These are phyloP conservation scores for Aspergillus melleus DNA, from an alignment of 2,329 filamentous ascomycete species.

Conservation along the genomic window DNA sequence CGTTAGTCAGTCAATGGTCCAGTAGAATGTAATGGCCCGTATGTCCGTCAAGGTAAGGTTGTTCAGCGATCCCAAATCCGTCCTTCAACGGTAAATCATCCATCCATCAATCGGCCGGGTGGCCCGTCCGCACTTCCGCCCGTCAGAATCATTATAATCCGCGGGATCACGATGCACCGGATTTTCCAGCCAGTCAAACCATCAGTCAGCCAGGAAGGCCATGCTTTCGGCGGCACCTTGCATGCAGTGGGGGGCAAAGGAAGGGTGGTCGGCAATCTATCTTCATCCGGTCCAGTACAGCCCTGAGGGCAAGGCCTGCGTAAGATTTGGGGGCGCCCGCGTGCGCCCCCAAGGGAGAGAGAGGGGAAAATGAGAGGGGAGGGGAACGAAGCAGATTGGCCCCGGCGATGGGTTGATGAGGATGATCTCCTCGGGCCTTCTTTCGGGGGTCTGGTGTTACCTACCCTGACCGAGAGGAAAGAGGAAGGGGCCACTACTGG, in stretches of 20 bases:
- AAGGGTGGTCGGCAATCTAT: not conserved
- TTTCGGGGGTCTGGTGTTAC: not conserved
- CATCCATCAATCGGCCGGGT: not conserved
- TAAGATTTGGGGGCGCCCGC: conserved; percentile 5
- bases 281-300: not conserved
- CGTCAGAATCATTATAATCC: not conserved
- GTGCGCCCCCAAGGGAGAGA: not conserved
- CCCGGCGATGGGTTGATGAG: not conserved
- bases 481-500: not conserved
- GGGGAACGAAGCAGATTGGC: not conserved
- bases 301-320: not conserved
- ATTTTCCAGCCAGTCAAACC: not conserved
- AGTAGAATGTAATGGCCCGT: not conserved
- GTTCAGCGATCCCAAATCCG: not conserved
- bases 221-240: not conserved
- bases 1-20: not conserved
- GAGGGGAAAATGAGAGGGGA: not conserved
- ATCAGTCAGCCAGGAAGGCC: not conserved
- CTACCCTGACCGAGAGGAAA: not conserved
- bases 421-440: not conserved
- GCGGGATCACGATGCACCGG: not conserved
- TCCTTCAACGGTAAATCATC: not conserved
- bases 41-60: not conserved
- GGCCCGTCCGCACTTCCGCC: not conserved
- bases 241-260: not conserved